A percentile compares a stretch with the other conserved stretches of the same genome.
Conservation (phyloP, 768 basidiomycete species). For the Amylocystis lapponica region DNA sequence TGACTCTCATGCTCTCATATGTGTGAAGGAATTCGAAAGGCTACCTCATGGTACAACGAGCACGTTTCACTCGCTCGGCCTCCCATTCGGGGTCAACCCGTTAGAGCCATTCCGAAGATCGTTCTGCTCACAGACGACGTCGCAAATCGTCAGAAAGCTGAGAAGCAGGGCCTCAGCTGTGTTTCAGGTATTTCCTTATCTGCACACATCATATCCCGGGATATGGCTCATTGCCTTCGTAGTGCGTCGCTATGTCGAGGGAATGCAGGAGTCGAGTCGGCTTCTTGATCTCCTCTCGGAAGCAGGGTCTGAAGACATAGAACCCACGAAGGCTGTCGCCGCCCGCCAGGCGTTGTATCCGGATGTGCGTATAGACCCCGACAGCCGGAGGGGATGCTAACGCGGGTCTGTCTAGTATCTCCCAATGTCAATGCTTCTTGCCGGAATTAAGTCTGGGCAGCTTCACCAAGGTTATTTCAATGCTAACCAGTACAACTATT, state of each 20-base stretch:
- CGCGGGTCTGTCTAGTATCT: slow-evolving; percentile 57
- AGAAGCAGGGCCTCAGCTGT: slow-evolving; percentile 52
- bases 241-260: slow-evolving; percentile 82
- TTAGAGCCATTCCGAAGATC: slow-evolving; percentile 47
- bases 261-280: slow-evolving; percentile 54
- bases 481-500: slow-evolving; percentile 92
- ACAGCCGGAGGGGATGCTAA: background rate
- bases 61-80: slow-evolving; percentile 57
- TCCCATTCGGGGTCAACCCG: slow-evolving; percentile 43
- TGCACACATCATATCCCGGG: background rate
- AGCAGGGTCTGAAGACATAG: slow-evolving; percentile 54
- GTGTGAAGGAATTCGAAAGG: slow-evolving; percentile 90
- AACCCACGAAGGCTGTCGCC: slow-evolving; percentile 51
- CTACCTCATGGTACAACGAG: slow-evolving; percentile 79
- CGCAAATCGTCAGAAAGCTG: slow-evolving; percentile 74
- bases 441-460: slow-evolving; percentile 80
- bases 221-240: slow-evolving; percentile 1
- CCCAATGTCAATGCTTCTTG: slow-evolving; percentile 58
- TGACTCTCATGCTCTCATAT: slow-evolving; percentile 26
- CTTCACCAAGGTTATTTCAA: slow-evolving; percentile 93
- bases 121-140: slow-evolving; percentile 88
- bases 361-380: slow-evolving; percentile 43
- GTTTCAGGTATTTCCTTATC: slow-evolving; percentile 47
- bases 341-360: slow-evolving; percentile 63
- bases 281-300: slow-evolving; percentile 81